A percentile compares a stretch with the other conserved stretches of the same genome.
Conservation (phyloP, 2,329 filamentous ascomycete genomes). For the Daldinia sp. region DNA sequence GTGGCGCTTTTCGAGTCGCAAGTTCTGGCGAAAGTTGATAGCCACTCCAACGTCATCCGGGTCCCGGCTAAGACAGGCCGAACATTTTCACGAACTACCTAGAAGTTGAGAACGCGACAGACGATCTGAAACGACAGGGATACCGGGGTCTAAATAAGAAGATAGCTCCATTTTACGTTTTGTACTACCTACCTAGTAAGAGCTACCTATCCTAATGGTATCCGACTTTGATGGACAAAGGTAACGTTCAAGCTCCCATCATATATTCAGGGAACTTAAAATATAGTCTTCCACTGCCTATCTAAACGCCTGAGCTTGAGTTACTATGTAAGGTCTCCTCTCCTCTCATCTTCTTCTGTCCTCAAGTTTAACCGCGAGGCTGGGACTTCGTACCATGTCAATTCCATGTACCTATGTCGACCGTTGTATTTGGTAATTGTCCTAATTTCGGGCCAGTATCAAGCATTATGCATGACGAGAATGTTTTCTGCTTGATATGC, state of each 20-base stretch:
- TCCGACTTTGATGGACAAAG: background rate
- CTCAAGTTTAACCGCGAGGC: constrained; percentile 15
- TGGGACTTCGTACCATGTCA: constrained; percentile 1
- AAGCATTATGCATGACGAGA: constrained; percentile 19
- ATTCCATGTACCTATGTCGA: background rate
- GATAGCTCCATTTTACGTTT: background rate
- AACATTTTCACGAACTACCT: constrained; percentile 14
- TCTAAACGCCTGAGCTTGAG: too few species aligned
- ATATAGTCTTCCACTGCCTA: background rate
- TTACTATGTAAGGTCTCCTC: too few species aligned
- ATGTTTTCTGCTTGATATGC: constrained; percentile 23
- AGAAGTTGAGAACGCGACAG: constrained; percentile 10
- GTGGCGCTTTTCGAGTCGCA: constrained; percentile 31
- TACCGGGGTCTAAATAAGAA: constrained; percentile 37
- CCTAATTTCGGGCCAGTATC: constrained; percentile 23
- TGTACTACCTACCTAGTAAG: too few species aligned
- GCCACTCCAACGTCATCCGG: constrained; percentile 18
- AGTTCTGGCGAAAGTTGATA: background rate
- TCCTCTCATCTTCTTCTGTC: background rate
- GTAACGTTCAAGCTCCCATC: background rate
- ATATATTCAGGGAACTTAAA: background rate
- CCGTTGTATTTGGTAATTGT: constrained; percentile 1
- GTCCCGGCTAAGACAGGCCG: constrained; percentile 26
- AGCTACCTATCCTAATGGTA: background rate
- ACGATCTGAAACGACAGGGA: constrained; percentile 37